phyloP scores from a whole-genome alignment of 305 asterid species.

The Fraxinus baroniana region DNA sequence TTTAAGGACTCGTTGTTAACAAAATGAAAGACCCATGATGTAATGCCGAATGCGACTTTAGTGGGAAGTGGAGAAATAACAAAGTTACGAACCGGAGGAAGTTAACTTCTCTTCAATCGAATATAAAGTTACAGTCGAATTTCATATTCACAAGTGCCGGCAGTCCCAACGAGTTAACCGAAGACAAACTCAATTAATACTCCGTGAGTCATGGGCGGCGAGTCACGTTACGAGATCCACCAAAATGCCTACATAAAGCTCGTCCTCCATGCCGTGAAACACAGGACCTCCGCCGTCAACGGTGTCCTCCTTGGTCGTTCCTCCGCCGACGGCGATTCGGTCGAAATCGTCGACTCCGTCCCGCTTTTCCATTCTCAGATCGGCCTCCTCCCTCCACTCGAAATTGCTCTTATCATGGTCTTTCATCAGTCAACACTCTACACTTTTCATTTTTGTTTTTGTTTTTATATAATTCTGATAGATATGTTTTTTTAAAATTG shows the following conservation, averaged over 20 bases:
- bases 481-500: neutral
- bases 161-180: neutral
- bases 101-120: neutral
- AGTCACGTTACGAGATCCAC: slow-evolving; percentile 70
- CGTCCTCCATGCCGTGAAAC: slow-evolving; percentile 83
- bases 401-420: slow-evolving; percentile 85
- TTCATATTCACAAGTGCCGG: neutral
- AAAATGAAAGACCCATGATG: too few relatives aligned
- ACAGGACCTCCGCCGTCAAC: slow-evolving; percentile 81
- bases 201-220: slow-evolving; percentile 58
- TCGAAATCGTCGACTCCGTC: slow-evolving; percentile 74
- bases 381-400: slow-evolving; percentile 83
- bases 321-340: slow-evolving; percentile 39
- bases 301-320: slow-evolving; percentile 81
- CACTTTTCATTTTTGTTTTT: neutral
- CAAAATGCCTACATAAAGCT: slow-evolving; percentile 91
- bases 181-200: neutral
- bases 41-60: neutral
- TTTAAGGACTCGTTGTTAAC: too few relatives aligned
- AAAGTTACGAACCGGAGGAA: neutral
- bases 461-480: neutral
- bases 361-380: slow-evolving; percentile 91
- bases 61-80: neutral
- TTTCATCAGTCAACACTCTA: slow-evolving; percentile 16
- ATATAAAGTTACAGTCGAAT: neutral